Percentiles rank a stretch among this genome's conserved stretches.
These are phyloP conservation scores for Rhodotorula sp. DNA, from an alignment of 1,284 basidiomycete species.

Conservation along the genomic window DNA sequence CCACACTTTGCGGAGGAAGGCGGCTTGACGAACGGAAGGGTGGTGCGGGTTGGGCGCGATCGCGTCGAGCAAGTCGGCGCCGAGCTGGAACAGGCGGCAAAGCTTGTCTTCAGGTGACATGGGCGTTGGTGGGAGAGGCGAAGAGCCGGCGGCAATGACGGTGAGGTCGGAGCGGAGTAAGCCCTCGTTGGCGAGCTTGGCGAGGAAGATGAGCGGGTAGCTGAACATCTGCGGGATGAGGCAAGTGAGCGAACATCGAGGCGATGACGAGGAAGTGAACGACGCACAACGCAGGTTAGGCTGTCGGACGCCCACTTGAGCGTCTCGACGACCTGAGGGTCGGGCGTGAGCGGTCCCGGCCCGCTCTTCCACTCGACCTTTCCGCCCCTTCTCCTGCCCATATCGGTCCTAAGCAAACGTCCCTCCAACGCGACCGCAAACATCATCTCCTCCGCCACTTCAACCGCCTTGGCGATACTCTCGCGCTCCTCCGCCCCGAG, in stretches of 20 bases:
- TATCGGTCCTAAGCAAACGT: constrained; percentile 1
- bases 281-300: constrained; percentile 37
- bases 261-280: not conserved
- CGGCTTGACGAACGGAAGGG: constrained; percentile 35
- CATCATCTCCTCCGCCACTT: constrained; percentile 30
- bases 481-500: constrained; percentile 23
- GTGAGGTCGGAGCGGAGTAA: constrained; percentile 30
- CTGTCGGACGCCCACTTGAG: constrained; percentile 34
- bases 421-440: constrained; percentile 29
- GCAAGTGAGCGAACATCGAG: not conserved
- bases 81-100: constrained; percentile 37
- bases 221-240: constrained; percentile 24
- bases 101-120: constrained; percentile 33
- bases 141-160: constrained; percentile 13
- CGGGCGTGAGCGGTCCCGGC: constrained; percentile 11
- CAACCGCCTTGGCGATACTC: constrained; percentile 19
- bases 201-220: constrained; percentile 37
- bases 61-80: constrained; percentile 37
- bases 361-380: not conserved
- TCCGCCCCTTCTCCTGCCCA: not conserved
- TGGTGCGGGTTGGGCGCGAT: constrained; percentile 33
- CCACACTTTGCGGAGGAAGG: constrained; percentile 35
- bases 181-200: constrained; percentile 38
- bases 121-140: constrained; percentile 17
- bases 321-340: constrained; percentile 19